Evolutionary conservation across 768 basidiomycete species (phyloP).

Genomic region (Russula sp.): DNA sequence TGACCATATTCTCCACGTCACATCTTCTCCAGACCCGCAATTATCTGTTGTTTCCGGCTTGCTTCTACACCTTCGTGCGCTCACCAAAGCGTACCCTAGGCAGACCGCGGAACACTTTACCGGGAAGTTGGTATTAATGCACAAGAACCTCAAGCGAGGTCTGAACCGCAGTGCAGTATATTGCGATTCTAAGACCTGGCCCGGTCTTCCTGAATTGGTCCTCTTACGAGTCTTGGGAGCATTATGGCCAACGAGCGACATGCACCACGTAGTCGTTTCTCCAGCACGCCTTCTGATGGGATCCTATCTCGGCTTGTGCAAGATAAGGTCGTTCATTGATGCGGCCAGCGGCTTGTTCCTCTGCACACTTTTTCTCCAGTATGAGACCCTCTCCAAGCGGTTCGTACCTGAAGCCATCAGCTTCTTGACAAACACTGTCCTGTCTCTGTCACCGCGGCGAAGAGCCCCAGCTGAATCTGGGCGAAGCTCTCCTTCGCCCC

Average conservation of each 20-base stretch:
- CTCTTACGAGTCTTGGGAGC: conserved; percentile 75
- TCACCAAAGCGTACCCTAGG: conserved; percentile 77
- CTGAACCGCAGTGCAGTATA: conserved; percentile 61
- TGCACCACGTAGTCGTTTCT: conserved; percentile 83
- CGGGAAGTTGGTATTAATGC: conserved; percentile 80
- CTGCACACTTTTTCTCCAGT: conserved; percentile 79
- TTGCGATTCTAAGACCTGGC: conserved; percentile 75
- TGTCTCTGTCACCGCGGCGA: conserved; percentile 66
- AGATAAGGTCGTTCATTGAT: conserved; percentile 70
- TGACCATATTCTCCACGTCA: conserved; percentile 79
- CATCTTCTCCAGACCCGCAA: conserved; percentile 55
- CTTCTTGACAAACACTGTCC: conserved; percentile 64
- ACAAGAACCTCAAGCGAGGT: conserved; percentile 87
- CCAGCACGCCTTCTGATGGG: conserved; percentile 86
- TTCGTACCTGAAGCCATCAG: conserved; percentile 85
- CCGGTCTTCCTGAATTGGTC: conserved; percentile 73
- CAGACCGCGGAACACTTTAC: conserved; percentile 74
- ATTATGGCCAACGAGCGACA: conserved; percentile 92
- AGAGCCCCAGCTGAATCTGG: conserved; percentile 42
- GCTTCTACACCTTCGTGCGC: conserved; percentile 69
- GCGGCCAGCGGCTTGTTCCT: conserved; percentile 84
- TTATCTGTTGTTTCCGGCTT: conserved; percentile 58
- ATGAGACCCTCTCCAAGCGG: conserved; percentile 78
- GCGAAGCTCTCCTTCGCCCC: conserved; percentile 67
- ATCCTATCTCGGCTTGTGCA: conserved; percentile 80